Evolutionary conservation across 139 green algal genomes (phyloP).

Genomic region (Haematococcus sp.): DNA sequence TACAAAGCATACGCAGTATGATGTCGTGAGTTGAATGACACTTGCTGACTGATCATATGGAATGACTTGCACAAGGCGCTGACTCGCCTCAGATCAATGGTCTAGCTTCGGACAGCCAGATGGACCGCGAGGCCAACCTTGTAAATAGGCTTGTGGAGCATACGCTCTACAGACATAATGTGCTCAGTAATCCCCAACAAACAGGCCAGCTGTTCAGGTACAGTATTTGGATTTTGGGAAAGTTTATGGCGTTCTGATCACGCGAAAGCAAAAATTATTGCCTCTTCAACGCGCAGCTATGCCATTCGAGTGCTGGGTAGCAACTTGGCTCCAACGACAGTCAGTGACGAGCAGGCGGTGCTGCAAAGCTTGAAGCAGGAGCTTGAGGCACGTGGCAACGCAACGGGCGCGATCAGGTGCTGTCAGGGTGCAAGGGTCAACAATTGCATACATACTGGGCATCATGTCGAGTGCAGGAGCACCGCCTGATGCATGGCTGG

Average conservation of each 20-base stretch:
- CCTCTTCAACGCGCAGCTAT: conserved; percentile 7
- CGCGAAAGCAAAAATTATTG: neutral
- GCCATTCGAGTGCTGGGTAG: conserved; percentile 2
- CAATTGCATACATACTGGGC: neutral
- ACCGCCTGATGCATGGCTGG: too few relatives aligned
- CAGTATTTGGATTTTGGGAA: too few relatives aligned
- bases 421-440: neutral
- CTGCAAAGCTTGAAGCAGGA: neutral
- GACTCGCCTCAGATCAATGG: too few relatives aligned
- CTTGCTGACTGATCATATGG: too few relatives aligned
- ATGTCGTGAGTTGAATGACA: too few relatives aligned
- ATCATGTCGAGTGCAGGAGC: neutral
- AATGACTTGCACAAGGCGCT: too few relatives aligned
- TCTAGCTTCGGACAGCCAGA: too few relatives aligned
- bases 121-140: neutral
- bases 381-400: neutral
- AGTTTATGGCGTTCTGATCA: neutral
- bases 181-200: neutral
- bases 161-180: neutral
- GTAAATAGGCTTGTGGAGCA: neutral
- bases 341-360: conserved; percentile 10
- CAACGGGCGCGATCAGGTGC: neutral
- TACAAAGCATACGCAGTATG: too few relatives aligned
- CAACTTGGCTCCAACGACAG: neutral
- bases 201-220: conserved; percentile 8